Percentiles rank a stretch among this genome's conserved stretches.
Evolutionary conservation across 805 yeast genomes (phyloP).

Genomic region (Danielia oregonensis): DNA sequence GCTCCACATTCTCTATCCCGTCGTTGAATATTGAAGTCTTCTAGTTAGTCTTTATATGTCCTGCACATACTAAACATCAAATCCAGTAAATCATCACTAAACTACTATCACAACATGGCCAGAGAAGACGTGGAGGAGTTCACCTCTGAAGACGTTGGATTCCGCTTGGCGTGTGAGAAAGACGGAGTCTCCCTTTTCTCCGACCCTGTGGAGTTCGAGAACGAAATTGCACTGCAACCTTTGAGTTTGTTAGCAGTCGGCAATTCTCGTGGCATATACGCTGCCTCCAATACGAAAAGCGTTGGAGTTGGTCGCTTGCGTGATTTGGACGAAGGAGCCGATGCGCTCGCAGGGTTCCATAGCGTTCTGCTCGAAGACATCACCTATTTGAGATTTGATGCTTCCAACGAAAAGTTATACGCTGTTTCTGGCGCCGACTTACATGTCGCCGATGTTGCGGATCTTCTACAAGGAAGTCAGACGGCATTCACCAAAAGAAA

Average conservation of each 20-base stretch:
- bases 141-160: slow-evolving; percentile 43
- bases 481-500: not conserved
- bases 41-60: too few relatives aligned
- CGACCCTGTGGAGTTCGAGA: slow-evolving; percentile 26
- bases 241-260: slow-evolving; percentile 36
- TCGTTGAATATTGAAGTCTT: too few relatives aligned
- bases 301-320: slow-evolving; percentile 34
- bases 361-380: slow-evolving; percentile 12
- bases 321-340: slow-evolving; percentile 23
- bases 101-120: slow-evolving; percentile 1
- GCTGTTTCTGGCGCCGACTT: slow-evolving; percentile 21
- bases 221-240: slow-evolving; percentile 9
- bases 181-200: slow-evolving; percentile 24
- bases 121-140: slow-evolving; percentile 12
- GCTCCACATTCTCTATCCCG: too few relatives aligned
- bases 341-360: slow-evolving; percentile 4
- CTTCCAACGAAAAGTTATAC: slow-evolving; percentile 20
- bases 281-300: slow-evolving; percentile 34
- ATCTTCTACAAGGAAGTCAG: slow-evolving; percentile 2
- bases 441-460: slow-evolving; percentile 11
- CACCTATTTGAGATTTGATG: slow-evolving; percentile 15
- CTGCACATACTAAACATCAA: too few relatives aligned
- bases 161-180: slow-evolving; percentile 35
- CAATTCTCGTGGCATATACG: slow-evolving; percentile 26
- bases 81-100: too few relatives aligned